phyloP scores from a whole-genome alignment of 768 basidiomycete species.

The Cubamyces lactineus region DNA sequence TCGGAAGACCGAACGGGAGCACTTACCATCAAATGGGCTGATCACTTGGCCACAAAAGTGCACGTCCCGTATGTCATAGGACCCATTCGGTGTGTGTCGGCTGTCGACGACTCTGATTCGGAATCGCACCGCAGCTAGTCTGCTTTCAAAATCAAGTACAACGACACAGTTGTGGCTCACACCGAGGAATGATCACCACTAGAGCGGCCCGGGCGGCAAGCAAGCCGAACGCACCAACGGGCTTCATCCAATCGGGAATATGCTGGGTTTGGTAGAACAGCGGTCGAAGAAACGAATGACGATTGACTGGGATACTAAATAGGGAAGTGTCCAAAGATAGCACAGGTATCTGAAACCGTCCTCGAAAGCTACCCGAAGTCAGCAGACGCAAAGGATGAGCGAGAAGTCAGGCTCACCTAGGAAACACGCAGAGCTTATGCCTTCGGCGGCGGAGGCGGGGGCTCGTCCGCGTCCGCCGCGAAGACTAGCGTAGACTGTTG shows the following conservation, averaged over 20 bases:
- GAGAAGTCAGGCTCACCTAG: slow-evolving; percentile 1
- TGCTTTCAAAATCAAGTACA: not conserved
- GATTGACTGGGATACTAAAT: not conserved
- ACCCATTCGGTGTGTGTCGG: not conserved
- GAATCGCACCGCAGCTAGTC: not conserved
- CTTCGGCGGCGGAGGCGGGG: slow-evolving; percentile 24
- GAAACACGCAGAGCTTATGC: not conserved
- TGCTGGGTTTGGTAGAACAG: not conserved
- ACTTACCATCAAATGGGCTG: not conserved
- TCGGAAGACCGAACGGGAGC: not conserved
- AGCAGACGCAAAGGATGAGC: not conserved
- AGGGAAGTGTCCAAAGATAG: not conserved
- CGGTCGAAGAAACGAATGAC: not conserved
- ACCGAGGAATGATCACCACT: too few species aligned
- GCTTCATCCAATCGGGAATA: not conserved
- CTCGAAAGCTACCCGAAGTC: not conserved
- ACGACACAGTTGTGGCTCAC: too few species aligned
- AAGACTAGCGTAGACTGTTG: slow-evolving; percentile 6
- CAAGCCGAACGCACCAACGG: too few species aligned
- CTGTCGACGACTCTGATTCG: not conserved
- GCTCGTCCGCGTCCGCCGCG: slow-evolving; percentile 12
- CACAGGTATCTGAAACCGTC: slow-evolving; percentile 1
- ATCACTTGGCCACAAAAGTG: not conserved
- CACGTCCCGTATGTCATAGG: not conserved
- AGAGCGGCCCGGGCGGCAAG: too few species aligned